Evolutionary conservation across 805 yeast genomes (phyloP), one percentile per base, ranked within the genome.

Genomic region (Citeromyces nyonsensis): DNA sequence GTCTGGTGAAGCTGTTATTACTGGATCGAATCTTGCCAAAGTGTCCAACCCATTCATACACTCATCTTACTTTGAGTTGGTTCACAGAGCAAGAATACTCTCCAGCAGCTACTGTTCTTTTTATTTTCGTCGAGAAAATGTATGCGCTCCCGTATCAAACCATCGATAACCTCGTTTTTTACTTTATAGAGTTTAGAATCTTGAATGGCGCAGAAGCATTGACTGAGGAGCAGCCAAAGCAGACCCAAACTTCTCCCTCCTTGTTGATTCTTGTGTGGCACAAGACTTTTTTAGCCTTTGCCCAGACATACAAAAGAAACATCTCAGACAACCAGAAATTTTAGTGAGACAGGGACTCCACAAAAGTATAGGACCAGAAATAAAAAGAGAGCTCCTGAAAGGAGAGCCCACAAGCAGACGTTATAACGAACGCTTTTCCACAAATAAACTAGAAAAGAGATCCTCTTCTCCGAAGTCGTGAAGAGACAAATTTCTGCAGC

Each of bases 301-400:
- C 96, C 25, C 96, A 86, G 59, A 69, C 95, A 41, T 91, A 91
- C 52, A 91, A 88, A 54, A 88, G 88, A 49, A 98, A 91, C 62
- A 83, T 91, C 37, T 91, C 97, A n/a, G 95, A 84, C 45, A 98
- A 91, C 51, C 99, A 91, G 63, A 70, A 95, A 51, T 97, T 91
- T 45, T 84, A 4, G 71, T 85, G 13, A 77, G 94, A 57, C 86
- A 78, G 50, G 78, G 95, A 56, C 77, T 76, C 32, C 99, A 91
- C 50, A 79, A 64, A 38, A 79, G 76, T 15, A 81, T 91, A 37
- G 86, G 95, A 3, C 93, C 94, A 3, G 97, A 88, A 52, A 83
- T 88, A 33, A 72, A 97, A 58, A n/a, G n/a, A n/a, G n/a, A n/a
- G n/a, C n/a, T n/a, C n/a, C n/a, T n/a, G n/a, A n/a, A n/a, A n/a